Conservation (phyloP, 345 rosid species). For the Citrus inodora region DNA sequence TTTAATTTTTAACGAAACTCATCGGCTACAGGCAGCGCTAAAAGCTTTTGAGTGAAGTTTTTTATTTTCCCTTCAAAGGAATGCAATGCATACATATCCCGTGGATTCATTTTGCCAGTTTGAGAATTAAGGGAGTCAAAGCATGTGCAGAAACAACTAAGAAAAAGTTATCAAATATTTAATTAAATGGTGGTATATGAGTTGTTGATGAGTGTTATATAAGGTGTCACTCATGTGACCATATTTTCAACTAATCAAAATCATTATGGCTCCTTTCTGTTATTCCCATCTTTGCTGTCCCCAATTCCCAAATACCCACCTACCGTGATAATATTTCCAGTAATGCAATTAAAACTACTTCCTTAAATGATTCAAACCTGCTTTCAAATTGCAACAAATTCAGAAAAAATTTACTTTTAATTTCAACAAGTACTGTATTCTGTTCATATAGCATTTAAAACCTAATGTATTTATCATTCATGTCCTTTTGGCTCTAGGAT, state of each 20-base stretch:
- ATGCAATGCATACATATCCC: neutral
- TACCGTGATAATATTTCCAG: neutral
- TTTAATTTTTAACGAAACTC: too few species aligned
- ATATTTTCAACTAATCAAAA: neutral
- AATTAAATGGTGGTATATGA: neutral
- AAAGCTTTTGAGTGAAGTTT: too few species aligned
- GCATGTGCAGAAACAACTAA: neutral
- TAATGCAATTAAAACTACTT: neutral
- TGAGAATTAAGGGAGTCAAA: neutral
- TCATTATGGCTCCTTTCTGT: neutral
- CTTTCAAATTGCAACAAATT: neutral
- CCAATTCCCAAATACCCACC: neutral
- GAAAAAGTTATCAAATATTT: neutral
- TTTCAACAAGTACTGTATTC: too few species aligned
- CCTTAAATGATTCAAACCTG: neutral
- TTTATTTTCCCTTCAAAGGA: neutral
- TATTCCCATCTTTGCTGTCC: neutral
- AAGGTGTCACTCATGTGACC: conserved; percentile 10
- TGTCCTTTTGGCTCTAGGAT: too few species aligned
- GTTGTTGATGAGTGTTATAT: neutral
- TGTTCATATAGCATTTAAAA: too few species aligned
- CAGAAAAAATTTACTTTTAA: neutral
- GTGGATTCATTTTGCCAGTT: neutral
- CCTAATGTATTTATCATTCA: too few species aligned
- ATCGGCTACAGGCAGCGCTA: too few species aligned